Evolutionary conservation across 805 yeast species (phyloP), one percentile per base, ranked within the genome.

Genomic region (Tetrapisispora phaffii): DNA sequence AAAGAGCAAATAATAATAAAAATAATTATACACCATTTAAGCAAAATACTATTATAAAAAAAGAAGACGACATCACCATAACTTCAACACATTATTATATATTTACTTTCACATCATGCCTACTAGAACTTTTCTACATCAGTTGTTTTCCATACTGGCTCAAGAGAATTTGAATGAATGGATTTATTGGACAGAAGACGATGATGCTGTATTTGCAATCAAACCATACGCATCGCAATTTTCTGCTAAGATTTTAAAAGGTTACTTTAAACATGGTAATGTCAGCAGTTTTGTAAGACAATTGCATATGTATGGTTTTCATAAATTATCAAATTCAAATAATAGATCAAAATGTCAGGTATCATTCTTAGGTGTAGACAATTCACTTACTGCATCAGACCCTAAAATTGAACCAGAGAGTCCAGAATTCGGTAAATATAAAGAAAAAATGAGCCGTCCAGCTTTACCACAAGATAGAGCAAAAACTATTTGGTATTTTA

Each of bases 131-230:
- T 43, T 43, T 32, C 26, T 43, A 32, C 96, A 89, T 65, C 90
- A 90, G 60, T 74, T 90, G 22, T 89, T 85, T 70, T 79, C 82
- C 50, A 90, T 90, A 94, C 73, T 90, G 41, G 95, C 89, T 55
- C 96, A 90, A 59, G 69, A 70, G 2, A 65, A 75, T 24, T 68
- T 90, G 29, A 68, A 75, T 46, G 93, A 83, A 58, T 71, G 90
- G 33, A 90, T 90, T 21, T 81, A 90, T 80, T 90, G 97, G 97
- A 66, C 86, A 1, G 71, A 76, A 10, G 57, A 78, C 10, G 76
- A 76, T 48, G 85, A 80, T 41, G 77, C 89, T 5, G 34, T 37
- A 6, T 93, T 93, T 55, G 75, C 79, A 45, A 77, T 90, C n/a
- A 66, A 76, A 4, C 96, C 96, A 0, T 82, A 83, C 42, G 19